Percentiles rank a stretch among this genome's conserved stretches.
Evolutionary conservation across 257 asterid species (phyloP).

Genomic region (Striga asiatica): DNA sequence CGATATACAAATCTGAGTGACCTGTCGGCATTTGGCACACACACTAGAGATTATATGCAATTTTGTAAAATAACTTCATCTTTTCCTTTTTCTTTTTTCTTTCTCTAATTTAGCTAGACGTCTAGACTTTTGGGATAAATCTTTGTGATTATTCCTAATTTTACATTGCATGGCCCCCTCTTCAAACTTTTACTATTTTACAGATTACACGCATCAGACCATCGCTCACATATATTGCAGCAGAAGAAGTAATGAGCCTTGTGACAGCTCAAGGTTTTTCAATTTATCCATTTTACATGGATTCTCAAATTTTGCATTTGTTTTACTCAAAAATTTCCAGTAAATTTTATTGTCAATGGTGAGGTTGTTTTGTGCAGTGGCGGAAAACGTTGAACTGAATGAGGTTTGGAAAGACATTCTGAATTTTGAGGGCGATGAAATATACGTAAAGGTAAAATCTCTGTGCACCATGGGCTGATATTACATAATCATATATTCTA

Average conservation of each 20-base stretch:
- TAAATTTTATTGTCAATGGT: not conserved
- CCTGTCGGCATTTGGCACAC: too few species aligned
- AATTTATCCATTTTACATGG: not conserved
- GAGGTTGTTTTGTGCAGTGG: slow-evolving; percentile 41
- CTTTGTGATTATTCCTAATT: not conserved
- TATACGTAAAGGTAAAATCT: slow-evolving; percentile 67
- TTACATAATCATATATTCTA: too few species aligned
- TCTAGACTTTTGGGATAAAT: not conserved
- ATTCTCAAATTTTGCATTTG: not conserved
- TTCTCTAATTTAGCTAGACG: too few species aligned
- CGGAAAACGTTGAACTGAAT: slow-evolving; percentile 66
- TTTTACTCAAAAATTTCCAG: not conserved
- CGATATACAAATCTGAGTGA: too few species aligned
- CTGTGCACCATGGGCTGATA: too few species aligned
- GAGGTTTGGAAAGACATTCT: slow-evolving; percentile 95
- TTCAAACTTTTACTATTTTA: not conserved
- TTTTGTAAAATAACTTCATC: too few species aligned
- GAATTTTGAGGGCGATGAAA: slow-evolving; percentile 91
- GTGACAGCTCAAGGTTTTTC: slow-evolving; percentile 91
- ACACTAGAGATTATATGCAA: too few species aligned
- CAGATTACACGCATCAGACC: slow-evolving; percentile 84
- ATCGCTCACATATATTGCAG: slow-evolving; percentile 72
- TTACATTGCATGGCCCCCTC: not conserved
- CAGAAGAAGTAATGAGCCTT: slow-evolving; percentile 97
- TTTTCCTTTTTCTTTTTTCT: too few species aligned